These are phyloP conservation scores for Xylaria sp. DNA, from an alignment of 2,329 filamentous ascomycete genomes.

Conservation along the genomic window DNA sequence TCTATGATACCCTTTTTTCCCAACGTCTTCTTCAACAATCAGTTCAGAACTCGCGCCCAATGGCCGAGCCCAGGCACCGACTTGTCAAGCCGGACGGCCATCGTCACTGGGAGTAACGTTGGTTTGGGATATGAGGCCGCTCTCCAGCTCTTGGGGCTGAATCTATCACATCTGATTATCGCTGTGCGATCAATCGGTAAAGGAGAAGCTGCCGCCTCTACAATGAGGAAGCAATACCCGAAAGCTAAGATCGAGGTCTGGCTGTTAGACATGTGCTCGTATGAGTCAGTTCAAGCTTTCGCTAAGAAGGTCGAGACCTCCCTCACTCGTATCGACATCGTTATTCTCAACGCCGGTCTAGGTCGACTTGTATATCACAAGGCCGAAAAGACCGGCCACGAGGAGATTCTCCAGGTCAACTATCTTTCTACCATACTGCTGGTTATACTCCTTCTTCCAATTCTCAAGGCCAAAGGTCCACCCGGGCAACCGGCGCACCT, in stretches of 20 bases:
- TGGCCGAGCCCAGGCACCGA: slow-evolving; percentile 39
- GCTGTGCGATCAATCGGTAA: slow-evolving; percentile 57
- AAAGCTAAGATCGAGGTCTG: slow-evolving; percentile 59
- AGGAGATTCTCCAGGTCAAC: slow-evolving; percentile 34
- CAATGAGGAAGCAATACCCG: slow-evolving; percentile 48
- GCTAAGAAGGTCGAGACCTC: slow-evolving; percentile 50
- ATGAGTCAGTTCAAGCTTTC: slow-evolving; percentile 59
- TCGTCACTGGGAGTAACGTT: slow-evolving; percentile 62
- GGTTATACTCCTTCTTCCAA: slow-evolving; percentile 31
- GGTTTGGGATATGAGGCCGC: slow-evolving; percentile 61
- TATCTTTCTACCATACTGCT: slow-evolving; percentile 37
- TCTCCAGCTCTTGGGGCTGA: slow-evolving; percentile 53
- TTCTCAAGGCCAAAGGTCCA: slow-evolving; percentile 29
- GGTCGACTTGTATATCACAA: neutral
- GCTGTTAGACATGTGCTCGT: slow-evolving; percentile 60
- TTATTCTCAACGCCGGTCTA: slow-evolving; percentile 37
- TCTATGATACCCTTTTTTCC: slow-evolving; percentile 22
- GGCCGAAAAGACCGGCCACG: slow-evolving; percentile 31
- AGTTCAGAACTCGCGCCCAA: slow-evolving; percentile 43
- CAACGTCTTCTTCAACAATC: slow-evolving; percentile 45
- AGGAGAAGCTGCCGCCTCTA: slow-evolving; percentile 56
- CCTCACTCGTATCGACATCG: slow-evolving; percentile 33
- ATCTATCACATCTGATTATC: slow-evolving; percentile 58
- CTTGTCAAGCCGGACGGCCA: slow-evolving; percentile 54
- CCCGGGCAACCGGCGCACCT: slow-evolving; percentile 25